These are phyloP conservation scores for Trichoderma breve DNA, from an alignment of 2,329 filamentous ascomycete genomes.

Conservation along the genomic window DNA sequence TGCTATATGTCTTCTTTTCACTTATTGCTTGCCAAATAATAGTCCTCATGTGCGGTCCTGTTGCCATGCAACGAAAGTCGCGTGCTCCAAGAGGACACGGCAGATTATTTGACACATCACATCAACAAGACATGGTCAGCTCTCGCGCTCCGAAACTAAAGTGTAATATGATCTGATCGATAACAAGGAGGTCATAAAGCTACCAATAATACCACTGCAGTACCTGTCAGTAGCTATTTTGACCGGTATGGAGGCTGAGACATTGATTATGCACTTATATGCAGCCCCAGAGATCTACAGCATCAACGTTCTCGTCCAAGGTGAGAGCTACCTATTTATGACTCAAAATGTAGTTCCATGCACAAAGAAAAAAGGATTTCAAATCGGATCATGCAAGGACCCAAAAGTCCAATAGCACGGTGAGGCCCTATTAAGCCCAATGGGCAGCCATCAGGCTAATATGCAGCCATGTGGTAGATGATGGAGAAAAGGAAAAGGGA, in stretches of 20 bases:
- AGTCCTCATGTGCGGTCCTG: background rate
- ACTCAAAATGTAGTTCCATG: background rate
- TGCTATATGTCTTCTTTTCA: background rate
- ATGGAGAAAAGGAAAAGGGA: background rate
- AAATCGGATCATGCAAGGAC: background rate
- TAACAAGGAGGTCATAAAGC: background rate
- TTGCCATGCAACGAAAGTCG: background rate
- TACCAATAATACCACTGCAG: background rate
- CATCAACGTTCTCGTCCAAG: background rate
- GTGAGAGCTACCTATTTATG: too few species aligned
- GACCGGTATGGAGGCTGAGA: conserved; percentile 7
- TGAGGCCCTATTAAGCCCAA: background rate
- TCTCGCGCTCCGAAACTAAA: background rate
- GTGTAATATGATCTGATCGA: background rate
- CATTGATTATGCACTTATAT: background rate
- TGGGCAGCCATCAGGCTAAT: background rate
- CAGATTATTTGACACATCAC: background rate
- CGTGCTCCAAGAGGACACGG: background rate
- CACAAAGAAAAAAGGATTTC: background rate
- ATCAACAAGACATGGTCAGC: background rate
- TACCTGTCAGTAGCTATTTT: background rate
- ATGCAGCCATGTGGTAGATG: background rate
- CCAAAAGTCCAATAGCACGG: background rate
- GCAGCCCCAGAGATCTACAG: background rate
- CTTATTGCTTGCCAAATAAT: background rate